These are phyloP conservation scores for Nothomitra cinnamomea DNA, from an alignment of 2,329 filamentous ascomycete genomes.

Conservation along the genomic window DNA sequence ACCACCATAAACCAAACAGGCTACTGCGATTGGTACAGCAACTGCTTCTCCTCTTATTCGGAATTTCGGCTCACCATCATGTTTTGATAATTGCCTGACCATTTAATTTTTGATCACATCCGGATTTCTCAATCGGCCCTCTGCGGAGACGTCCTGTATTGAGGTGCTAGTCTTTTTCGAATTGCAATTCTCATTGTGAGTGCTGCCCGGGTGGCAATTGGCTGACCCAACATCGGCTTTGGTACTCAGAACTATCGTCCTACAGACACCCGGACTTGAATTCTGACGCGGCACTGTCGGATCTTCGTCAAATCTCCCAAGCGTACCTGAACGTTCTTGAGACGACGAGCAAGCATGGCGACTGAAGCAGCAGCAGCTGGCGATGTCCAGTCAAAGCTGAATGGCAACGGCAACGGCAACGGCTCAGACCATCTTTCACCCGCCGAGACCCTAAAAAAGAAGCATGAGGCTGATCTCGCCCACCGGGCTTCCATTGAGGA, in stretches of 20 bases:
- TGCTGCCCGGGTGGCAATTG: no score
- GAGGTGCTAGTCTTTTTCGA: background rate
- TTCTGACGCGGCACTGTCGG: background rate
- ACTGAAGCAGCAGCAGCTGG: background rate
- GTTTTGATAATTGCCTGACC: background rate
- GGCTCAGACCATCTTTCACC: background rate
- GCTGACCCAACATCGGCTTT: no score
- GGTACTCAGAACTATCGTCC: no score
- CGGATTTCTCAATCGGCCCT: background rate
- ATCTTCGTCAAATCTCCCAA: background rate
- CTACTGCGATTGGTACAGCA: background rate
- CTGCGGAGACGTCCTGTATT: background rate
- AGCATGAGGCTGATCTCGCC: conserved; percentile 33
- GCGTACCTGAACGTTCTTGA: background rate
- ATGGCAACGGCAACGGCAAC: background rate
- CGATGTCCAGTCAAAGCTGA: background rate
- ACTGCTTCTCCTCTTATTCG: background rate
- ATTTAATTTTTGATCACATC: background rate
- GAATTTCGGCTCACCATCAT: background rate
- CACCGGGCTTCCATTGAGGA: conserved; percentile 64
- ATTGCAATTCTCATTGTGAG: background rate
- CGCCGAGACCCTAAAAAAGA: conserved; percentile 34
- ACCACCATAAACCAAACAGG: no score
- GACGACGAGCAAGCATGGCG: background rate
- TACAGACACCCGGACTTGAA: background rate